Evolutionary conservation across 139 green algal genomes (phyloP), one percentile per base, ranked within the genome.

Genomic region (Yamagishiella unicocca): DNA sequence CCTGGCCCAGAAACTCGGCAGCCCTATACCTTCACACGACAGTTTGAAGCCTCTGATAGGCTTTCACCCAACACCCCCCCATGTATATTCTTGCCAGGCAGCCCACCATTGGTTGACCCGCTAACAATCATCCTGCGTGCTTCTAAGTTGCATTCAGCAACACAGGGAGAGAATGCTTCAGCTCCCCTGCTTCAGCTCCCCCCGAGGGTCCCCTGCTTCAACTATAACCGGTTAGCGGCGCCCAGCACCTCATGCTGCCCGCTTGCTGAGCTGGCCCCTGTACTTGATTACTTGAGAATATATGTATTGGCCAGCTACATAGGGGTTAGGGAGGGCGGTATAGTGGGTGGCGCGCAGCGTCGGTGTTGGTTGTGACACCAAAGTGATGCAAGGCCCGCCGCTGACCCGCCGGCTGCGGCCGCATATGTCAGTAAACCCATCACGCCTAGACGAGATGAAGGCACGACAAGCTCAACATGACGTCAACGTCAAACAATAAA

Each of bases 241-340:
- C 50, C 50, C 12, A 58, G 50, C 6, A 67, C 17, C 75, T 82
- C 45, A 82, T 37, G 75, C 31, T 31, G 75, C 31, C 2, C 75
- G 50, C 19, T 80, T 80, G 46, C 75, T 82, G 27, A 80, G 72
- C n/a, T 80, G 31, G 8, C 25, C 35, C 3, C 75, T 29, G 31
- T 53, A 33, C 21, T 61, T 61, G 42, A 82, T 33, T 21, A 68
- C 7, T 29, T 82, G 75, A 58, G 50, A 58, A 58, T 42, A 73
- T 17, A 43, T 73, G 33, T 76, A 76, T n/a, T 42, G 29, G 6
- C 64, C 64, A 24, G 64, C 64, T 76, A 38, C 68, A 10, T 1
- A 54, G 68, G 64, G n/a, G n/a, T n/a, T 21, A 73, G 25, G 43
- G 64, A 4, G 64, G 21, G 33, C 3, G 31, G 31, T 2, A 43